Evolutionary conservation across 805 yeast species (phyloP), one percentile per base, ranked within the genome.

Genomic region (Candida parachauliodes): DNA sequence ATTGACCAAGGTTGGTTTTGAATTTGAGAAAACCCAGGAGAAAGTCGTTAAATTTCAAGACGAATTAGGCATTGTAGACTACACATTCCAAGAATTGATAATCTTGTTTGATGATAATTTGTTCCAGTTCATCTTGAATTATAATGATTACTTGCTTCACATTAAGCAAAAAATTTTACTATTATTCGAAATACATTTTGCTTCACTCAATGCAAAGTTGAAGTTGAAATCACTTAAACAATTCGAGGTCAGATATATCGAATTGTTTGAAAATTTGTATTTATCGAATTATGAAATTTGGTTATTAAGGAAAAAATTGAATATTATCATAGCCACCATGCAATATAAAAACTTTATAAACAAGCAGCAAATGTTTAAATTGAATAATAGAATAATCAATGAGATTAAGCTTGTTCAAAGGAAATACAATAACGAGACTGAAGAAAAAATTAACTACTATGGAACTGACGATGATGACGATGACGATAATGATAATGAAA

Each of bases 311-410:
- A 39, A 39, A 12, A 31, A 27, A 14, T 26, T 39, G 15, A 39
- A 39, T 18, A 14, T 39, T 3, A 39, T 39, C 8, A 30, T 39
- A 25, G 6, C 20, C 8, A 34, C 35, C n/a, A 39, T 39, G 42
- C 31, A 34, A n/a, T 19, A 20, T 15, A 24, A 26, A 9, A 14
- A 28, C 1, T 39, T 20, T 33, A 39, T 39, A 14, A 27, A 28
- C 18, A 27, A 20, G 10, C 11, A 27, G 6, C 34, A 39, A 27
- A 20, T 39, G 26, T 18, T 34, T 16, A 19, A 28, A 26, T 39
- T 39, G 12, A 34, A 34, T 12, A 19, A 28, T 16, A 20, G 32
- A 16, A 20, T 39, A 18, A 26, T 39, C n/a, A 3, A 24, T 8
- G 42, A 39, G 26, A 23, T 40, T 11, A 28, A 31, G 12, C 12